phyloP scores from a whole-genome alignment of 2,329 filamentous ascomycete species.

The Mariannaea elegans region DNA sequence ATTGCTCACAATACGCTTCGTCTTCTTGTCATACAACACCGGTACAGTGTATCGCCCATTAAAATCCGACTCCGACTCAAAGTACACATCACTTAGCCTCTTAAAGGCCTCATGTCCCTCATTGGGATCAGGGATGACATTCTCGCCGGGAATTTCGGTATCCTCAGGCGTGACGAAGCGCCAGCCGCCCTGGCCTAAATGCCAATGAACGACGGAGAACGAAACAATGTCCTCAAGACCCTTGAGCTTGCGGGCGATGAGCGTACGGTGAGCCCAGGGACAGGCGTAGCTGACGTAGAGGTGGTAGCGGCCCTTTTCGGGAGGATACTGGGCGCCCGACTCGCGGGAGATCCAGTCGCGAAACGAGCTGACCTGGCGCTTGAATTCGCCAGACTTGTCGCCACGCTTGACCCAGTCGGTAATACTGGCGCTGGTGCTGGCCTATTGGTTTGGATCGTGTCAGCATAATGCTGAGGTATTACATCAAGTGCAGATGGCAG shows the following conservation, averaged over 20 bases:
- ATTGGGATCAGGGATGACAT: slow-evolving; percentile 73
- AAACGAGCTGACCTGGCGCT: slow-evolving; percentile 85
- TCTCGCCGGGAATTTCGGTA: slow-evolving; percentile 65
- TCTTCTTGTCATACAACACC: slow-evolving; percentile 82
- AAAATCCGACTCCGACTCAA: slow-evolving; percentile 76
- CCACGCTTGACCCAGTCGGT: slow-evolving; percentile 84
- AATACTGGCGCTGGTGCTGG: slow-evolving; percentile 55
- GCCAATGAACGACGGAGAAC: slow-evolving; percentile 90
- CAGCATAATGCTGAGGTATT: background rate
- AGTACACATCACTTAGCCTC: slow-evolving; percentile 82
- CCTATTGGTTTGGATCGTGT: slow-evolving; percentile 21
- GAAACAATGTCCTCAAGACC: slow-evolving; percentile 86
- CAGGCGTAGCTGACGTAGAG: slow-evolving; percentile 95
- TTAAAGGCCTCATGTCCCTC: slow-evolving; percentile 74
- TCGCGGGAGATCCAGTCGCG: slow-evolving; percentile 81
- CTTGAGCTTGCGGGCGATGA: slow-evolving; percentile 91
- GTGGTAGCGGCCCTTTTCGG: slow-evolving; percentile 91
- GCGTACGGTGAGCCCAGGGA: slow-evolving; percentile 89
- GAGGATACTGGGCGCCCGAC: slow-evolving; percentile 76
- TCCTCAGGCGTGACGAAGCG: slow-evolving; percentile 75
- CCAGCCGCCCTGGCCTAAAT: slow-evolving; percentile 80
- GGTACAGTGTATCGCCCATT: slow-evolving; percentile 87
- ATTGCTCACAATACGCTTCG: slow-evolving; percentile 84
- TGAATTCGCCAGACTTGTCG: slow-evolving; percentile 90
- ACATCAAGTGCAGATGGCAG: background rate